phyloP scores from a whole-genome alignment of 2,329 filamentous ascomycete species.

The Daldinia sp. region DNA sequence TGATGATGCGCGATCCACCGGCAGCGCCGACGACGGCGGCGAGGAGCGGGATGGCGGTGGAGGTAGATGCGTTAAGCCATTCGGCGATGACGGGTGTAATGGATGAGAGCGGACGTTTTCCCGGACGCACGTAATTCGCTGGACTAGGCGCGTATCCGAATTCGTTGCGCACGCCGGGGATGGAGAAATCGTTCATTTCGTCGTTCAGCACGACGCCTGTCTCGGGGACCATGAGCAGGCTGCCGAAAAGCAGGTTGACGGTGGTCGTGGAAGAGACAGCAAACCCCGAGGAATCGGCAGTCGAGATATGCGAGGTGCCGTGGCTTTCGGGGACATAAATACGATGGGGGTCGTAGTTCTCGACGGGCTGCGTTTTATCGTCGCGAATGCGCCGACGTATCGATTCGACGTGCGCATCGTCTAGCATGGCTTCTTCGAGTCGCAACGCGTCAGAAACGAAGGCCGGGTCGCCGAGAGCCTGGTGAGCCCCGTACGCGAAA shows the following conservation, averaged over 20 bases:
- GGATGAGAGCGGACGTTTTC: slow-evolving; percentile 84
- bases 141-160: slow-evolving; percentile 86
- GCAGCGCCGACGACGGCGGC: slow-evolving; percentile 78
- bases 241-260: slow-evolving; percentile 86
- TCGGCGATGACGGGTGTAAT: slow-evolving; percentile 82
- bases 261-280: slow-evolving; percentile 86
- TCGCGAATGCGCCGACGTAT: slow-evolving; percentile 77
- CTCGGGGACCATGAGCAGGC: slow-evolving; percentile 77
- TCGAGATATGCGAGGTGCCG: slow-evolving; percentile 77
- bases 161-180: slow-evolving; percentile 77
- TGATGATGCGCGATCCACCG: slow-evolving; percentile 85
- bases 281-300: slow-evolving; percentile 76
- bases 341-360: slow-evolving; percentile 75
- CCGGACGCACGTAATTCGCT: slow-evolving; percentile 81
- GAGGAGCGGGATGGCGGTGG: slow-evolving; percentile 55
- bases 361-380: slow-evolving; percentile 72
- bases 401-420: slow-evolving; percentile 62
- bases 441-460: slow-evolving; percentile 70
- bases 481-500: slow-evolving; percentile 83
- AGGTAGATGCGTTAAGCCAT: slow-evolving; percentile 50
- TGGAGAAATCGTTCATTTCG: slow-evolving; percentile 83
- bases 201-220: slow-evolving; percentile 83
- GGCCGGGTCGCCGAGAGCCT: slow-evolving; percentile 82
- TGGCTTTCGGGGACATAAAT: slow-evolving; percentile 74
- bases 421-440: slow-evolving; percentile 75